Percentiles rank a stretch among this genome's conserved stretches.
phyloP scores from a whole-genome alignment of 169 alveolate species.

The Cyclospora cayetanensis region DNA sequence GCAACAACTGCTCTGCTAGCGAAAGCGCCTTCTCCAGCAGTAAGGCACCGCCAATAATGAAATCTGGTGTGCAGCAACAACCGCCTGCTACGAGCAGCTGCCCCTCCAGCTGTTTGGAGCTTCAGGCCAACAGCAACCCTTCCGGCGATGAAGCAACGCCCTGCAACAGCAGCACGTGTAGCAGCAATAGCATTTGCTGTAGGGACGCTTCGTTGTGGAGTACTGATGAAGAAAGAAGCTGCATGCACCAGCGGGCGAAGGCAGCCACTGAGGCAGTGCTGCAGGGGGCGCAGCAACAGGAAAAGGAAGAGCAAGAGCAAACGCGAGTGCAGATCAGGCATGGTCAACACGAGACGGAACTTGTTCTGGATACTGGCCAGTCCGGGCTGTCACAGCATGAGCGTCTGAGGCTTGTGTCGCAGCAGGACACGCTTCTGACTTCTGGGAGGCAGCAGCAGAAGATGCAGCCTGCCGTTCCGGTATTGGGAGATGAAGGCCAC shows the following conservation, averaged over 20 bases:
- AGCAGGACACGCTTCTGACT: too few relatives aligned
- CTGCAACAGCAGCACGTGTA: conserved; percentile 24
- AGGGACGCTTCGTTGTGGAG: neutral
- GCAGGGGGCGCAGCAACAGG: neutral
- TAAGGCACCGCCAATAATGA: too few relatives aligned
- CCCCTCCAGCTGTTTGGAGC: too few relatives aligned
- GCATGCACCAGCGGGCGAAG: neutral
- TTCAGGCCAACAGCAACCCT: too few relatives aligned
- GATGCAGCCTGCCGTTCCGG: neutral
- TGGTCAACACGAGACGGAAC: neutral
- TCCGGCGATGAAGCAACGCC: neutral
- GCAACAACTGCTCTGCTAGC: too few relatives aligned
- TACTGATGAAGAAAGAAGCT: neutral
- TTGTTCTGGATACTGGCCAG: neutral
- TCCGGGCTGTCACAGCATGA: too few relatives aligned
- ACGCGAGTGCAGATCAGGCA: neutral
- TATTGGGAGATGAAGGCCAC: neutral
- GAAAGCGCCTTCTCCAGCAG: neutral
- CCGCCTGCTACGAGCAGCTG: neutral
- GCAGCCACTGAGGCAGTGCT: neutral
- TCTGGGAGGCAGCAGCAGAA: neutral
- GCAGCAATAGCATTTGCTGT: neutral
- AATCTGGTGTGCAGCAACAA: neutral
- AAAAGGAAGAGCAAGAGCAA: neutral
- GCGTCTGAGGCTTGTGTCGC: neutral